Percentiles rank a stretch among this genome's conserved stretches.
These are phyloP conservation scores for Fusarium sp. DNA, from an alignment of 2,329 filamentous ascomycete genomes.

Conservation along the genomic window DNA sequence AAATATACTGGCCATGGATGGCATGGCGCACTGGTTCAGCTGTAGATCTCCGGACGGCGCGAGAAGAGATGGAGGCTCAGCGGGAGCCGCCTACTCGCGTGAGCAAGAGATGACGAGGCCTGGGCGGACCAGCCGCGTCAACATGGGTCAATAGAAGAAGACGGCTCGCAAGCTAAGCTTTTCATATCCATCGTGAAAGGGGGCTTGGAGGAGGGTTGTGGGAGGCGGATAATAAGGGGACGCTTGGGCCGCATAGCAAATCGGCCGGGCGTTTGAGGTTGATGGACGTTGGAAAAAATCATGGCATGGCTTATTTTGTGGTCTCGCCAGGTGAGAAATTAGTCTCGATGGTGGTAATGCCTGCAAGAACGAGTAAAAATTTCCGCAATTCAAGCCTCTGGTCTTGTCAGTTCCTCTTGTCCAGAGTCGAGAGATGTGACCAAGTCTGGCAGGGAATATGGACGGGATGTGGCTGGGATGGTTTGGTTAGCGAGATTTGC, in stretches of 20 bases:
- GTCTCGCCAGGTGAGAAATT: background rate
- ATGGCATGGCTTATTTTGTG: background rate
- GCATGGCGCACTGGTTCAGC: background rate
- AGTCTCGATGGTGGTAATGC: background rate
- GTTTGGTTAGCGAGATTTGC: constrained; percentile 45
- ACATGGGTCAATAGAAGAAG: constrained; percentile 24
- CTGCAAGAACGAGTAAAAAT: too few relatives aligned
- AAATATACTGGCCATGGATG: constrained; percentile 32
- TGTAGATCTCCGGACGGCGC: constrained; percentile 5
- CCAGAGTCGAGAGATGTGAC: constrained; percentile 15
- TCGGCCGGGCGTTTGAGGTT: constrained; percentile 35
- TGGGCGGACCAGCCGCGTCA: constrained; percentile 15
- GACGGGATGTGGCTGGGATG: constrained; percentile 20
- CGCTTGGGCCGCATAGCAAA: constrained; percentile 12
- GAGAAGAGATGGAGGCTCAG: constrained; percentile 35
- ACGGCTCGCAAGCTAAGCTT: constrained; percentile 37
- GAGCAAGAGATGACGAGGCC: constrained; percentile 39
- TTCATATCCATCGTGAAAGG: constrained; percentile 17
- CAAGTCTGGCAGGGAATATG: constrained; percentile 11
- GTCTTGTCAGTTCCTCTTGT: constrained; percentile 15
- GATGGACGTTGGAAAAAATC: constrained; percentile 17
- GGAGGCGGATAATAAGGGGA: background rate
- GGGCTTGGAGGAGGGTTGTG: constrained; percentile 22
- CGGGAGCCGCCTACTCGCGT: constrained; percentile 34
- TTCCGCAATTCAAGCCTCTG: background rate